Conservation (phyloP, 208 protist species). For the Leishmania arabica region DNA sequence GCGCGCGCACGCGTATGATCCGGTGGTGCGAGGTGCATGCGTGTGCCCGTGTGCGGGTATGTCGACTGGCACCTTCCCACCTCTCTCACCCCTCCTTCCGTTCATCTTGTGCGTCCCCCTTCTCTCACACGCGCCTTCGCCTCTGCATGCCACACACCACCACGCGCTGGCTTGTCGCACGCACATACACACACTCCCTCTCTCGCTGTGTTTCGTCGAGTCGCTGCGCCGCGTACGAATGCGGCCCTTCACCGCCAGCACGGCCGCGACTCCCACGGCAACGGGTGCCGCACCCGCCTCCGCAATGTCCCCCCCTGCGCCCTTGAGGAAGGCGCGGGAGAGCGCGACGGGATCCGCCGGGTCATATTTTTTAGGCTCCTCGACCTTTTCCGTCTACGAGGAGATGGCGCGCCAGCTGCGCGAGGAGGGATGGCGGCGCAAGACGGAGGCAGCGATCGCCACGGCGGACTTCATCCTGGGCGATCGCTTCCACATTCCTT, state of each 20-base stretch:
- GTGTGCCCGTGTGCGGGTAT: background rate
- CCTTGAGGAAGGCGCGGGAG: background rate
- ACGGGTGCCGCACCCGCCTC: background rate
- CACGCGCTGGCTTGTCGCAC: background rate
- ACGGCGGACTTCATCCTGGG: slow-evolving; percentile 75
- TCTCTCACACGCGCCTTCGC: background rate
- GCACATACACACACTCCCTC: background rate
- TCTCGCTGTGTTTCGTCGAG: background rate
- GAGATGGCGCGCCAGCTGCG: slow-evolving; percentile 77
- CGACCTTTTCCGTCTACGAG: slow-evolving; percentile 86
- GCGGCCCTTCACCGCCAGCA: background rate
- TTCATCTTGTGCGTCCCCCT: background rate
- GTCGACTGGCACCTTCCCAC: too few relatives aligned
- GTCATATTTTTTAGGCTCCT: slow-evolving; percentile 52
- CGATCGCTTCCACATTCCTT: slow-evolving; percentile 84
- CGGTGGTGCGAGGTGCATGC: background rate
- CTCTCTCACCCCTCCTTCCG: background rate
- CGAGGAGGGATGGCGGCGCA: slow-evolving; percentile 50
- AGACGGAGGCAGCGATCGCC: slow-evolving; percentile 23
- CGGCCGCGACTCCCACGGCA: background rate
- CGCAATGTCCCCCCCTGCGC: background rate
- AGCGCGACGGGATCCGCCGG: background rate
- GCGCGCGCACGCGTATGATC: background rate
- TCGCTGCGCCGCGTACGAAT: background rate
- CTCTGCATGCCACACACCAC: background rate